phyloP scores from a whole-genome alignment of 2,329 filamentous ascomycete species.

The Ophiostoma triangulosporum region DNA sequence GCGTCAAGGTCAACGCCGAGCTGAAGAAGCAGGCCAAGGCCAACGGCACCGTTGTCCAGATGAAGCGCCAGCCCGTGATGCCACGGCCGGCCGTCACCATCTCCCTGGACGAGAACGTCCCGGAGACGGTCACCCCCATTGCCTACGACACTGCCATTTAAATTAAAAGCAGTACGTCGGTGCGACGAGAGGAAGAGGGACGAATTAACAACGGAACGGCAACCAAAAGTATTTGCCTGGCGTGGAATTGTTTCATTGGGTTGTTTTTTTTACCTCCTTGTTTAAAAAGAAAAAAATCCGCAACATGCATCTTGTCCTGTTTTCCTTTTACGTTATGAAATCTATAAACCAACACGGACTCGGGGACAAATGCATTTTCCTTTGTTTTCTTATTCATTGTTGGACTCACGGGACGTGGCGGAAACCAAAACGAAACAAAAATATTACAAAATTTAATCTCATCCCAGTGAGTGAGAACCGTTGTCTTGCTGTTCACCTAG shows the following conservation, averaged over 20 bases:
- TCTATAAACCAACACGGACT: slow-evolving; percentile 7
- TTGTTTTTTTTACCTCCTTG: slow-evolving; percentile 8
- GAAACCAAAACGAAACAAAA: slow-evolving; percentile 7
- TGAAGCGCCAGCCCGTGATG: slow-evolving; percentile 78
- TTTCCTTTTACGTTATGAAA: slow-evolving; percentile 1
- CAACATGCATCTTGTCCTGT: slow-evolving; percentile 6
- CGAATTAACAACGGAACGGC: slow-evolving; percentile 4
- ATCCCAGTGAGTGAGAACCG: no score
- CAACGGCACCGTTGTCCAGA: slow-evolving; percentile 71
- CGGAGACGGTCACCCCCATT: slow-evolving; percentile 26
- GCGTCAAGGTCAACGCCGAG: slow-evolving; percentile 91
- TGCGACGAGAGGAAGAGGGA: neutral
- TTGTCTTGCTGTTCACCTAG: no score
- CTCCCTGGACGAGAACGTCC: slow-evolving; percentile 19
- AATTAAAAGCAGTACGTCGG: no score
- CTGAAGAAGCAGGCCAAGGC: slow-evolving; percentile 89
- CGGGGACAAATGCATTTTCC: slow-evolving; percentile 8
- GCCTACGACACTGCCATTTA: slow-evolving; percentile 99
- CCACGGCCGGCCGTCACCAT: slow-evolving; percentile 65
- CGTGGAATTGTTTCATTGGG: slow-evolving; percentile 7
- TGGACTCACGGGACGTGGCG: slow-evolving; percentile 1
- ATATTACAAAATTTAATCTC: slow-evolving; percentile 7
- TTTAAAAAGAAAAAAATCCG: slow-evolving; percentile 3
- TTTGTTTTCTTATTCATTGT: slow-evolving; percentile 5
- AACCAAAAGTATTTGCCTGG: slow-evolving; percentile 6